Base-by-base conservation (phyloP, 2,329 filamentous ascomycete genomes). In the Aspergillus fijiensis region DNA sequence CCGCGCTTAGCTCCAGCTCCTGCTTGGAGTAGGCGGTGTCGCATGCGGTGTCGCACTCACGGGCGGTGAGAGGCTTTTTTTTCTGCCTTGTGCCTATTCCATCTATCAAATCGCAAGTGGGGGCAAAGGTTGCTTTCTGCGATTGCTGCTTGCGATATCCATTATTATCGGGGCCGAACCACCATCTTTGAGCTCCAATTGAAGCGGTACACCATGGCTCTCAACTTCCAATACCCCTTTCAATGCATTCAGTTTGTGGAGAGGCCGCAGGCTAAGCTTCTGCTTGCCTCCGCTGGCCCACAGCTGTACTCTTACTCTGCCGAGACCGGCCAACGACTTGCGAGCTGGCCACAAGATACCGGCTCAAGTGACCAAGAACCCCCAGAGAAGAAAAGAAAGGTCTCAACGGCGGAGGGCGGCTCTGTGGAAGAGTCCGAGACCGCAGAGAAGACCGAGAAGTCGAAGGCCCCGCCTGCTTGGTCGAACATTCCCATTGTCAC, bases 251-350 rank as follows among this genome's bases (percentile, higher is more conserved):
- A 78, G 57, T 73, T 72, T 59, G 69, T 79, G 58, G 69, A 68
- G 57, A 68, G 68, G 49, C 64, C 64, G 42, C 49, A 61, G 16
- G 51, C 59, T 25, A 65, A 61, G n/a, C 63, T 89, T 21, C 75
- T 97, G 19, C 82, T 96, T 67, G 90, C 89, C 42, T 90, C 91
- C 27, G 87, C 87, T 62, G 91, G 91, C 14, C 84, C 88, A 51
- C 85, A 83, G 67, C 85, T 97, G 57, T 84, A 91, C 69, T 85
- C 86, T 2, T 89, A 91, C 72, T 81, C 81, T 69, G 76, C 87
- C 6, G 70, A 78, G n/a, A 80, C 85, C 62, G 85, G 87, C 33
- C 75, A 79, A 51, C 79, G 85, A 55, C 73, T 91, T 19, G 86
- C 84, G 49, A 79, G 82, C 69, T 92, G 89, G 89, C 78, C 81